Percentiles rank a stretch among this genome's conserved stretches.
phyloP scores from a whole-genome alignment of 2,329 filamentous ascomycete species.

The Verticillium zaregamsianum region DNA sequence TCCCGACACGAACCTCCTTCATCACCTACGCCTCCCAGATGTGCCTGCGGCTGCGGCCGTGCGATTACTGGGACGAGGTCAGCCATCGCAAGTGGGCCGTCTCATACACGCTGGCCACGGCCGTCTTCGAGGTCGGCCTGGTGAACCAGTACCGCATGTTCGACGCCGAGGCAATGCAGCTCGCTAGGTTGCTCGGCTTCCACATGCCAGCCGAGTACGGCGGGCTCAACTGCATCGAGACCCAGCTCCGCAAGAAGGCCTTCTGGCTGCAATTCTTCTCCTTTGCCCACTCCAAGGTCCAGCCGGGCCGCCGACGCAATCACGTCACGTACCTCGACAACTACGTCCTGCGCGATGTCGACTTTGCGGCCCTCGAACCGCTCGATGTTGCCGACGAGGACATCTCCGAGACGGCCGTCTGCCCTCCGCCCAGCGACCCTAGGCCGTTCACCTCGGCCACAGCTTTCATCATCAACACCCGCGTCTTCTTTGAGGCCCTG shows the following conservation, averaged over 20 bases:
- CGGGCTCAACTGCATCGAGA: constrained; percentile 25
- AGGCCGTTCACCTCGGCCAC: constrained; percentile 17
- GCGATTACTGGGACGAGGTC: constrained; percentile 20
- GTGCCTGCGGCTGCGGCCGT: constrained; percentile 16
- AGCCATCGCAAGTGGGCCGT: constrained; percentile 29
- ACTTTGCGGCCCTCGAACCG: constrained; percentile 26
- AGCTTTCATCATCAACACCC: constrained; percentile 23
- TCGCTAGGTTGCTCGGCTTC: constrained; percentile 25
- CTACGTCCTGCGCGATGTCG: constrained; percentile 19
- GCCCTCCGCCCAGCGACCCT: constrained; percentile 3
- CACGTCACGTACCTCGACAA: constrained; percentile 23
- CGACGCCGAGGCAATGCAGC: constrained; percentile 28
- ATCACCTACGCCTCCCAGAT: constrained; percentile 20
- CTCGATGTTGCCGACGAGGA: constrained; percentile 25
- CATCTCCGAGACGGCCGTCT: constrained; percentile 18
- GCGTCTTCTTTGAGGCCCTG: constrained; percentile 19
- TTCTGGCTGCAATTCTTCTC: constrained; percentile 31
- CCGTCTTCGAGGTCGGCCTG: constrained; percentile 28
- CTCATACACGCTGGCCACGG: constrained; percentile 25
- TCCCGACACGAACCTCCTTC: constrained; percentile 18
- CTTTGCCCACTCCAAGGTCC: constrained; percentile 14
- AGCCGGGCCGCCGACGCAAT: constrained; percentile 9
- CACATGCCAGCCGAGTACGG: constrained; percentile 25
- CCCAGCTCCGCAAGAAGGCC: constrained; percentile 29
- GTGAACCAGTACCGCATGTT: constrained; percentile 30